phyloP scores from a whole-genome alignment of 768 basidiomycete species.

The Amanita muscaria region DNA sequence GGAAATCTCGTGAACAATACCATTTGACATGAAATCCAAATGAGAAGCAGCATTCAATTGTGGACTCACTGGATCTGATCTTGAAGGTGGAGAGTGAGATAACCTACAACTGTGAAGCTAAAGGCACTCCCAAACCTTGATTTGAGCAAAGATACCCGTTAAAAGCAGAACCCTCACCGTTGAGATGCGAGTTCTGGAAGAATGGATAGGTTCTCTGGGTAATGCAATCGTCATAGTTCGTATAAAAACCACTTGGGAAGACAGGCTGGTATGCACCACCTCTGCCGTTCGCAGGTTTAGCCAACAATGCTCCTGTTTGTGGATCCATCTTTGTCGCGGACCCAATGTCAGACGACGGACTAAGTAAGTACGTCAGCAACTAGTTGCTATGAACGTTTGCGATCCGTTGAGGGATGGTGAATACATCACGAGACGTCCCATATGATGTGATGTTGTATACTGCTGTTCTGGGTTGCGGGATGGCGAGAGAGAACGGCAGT shows the following conservation, averaged over 20 bases:
- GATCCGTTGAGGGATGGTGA: constrained; percentile 26
- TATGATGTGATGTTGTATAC: constrained; percentile 31
- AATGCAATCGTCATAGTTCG: constrained; percentile 14
- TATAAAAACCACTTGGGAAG: constrained; percentile 72
- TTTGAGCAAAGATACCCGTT: constrained; percentile 32
- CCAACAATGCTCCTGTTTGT: constrained; percentile 48
- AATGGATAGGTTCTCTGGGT: constrained; percentile 35
- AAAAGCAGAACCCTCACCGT: constrained; percentile 39
- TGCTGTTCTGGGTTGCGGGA: constrained; percentile 32
- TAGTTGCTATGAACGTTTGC: constrained; percentile 38
- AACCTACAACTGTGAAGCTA: constrained; percentile 34
- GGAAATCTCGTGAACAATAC: no score
- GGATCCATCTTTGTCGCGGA: constrained; percentile 57
- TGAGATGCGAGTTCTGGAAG: constrained; percentile 44
- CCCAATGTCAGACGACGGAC: constrained; percentile 35
- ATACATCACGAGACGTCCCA: no score
- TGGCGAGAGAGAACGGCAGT: constrained; percentile 39
- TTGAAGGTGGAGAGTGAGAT: constrained; percentile 12
- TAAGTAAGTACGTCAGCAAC: constrained; percentile 41
- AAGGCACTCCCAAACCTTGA: no score
- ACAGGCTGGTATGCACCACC: constrained; percentile 43
- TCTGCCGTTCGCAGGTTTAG: constrained; percentile 39
- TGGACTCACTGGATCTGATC: no score
- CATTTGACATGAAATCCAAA: no score
- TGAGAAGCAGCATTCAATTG: no score